Evolutionary conservation across 2,329 filamentous ascomycete species (phyloP).

Genomic region (Colletotrichum sojae): DNA sequence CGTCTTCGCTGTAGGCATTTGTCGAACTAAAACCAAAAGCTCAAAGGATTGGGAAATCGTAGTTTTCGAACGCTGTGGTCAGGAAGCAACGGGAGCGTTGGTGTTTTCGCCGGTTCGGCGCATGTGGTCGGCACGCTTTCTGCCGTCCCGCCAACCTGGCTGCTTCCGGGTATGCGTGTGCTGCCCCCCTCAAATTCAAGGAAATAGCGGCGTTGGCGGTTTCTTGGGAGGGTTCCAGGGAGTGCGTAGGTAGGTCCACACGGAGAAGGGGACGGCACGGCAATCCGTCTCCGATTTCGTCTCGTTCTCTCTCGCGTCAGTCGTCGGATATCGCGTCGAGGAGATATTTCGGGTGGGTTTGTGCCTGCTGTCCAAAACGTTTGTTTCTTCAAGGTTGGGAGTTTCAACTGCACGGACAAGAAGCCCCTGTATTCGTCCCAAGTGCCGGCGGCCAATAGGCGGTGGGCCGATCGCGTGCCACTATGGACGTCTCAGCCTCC

Average conservation of each 20-base stretch:
- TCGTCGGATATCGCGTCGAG: constrained; percentile 19
- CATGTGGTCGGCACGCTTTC: constrained; percentile 27
- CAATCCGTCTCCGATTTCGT: constrained; percentile 8
- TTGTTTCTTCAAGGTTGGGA: constrained; percentile 32
- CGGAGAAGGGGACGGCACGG: neutral
- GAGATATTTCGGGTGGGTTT: constrained; percentile 11
- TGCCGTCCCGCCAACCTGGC: constrained; percentile 27
- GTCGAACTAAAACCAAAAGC: neutral
- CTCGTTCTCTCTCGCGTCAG: constrained; percentile 6
- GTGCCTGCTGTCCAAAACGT: constrained; percentile 24
- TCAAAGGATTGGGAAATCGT: constrained; percentile 3
- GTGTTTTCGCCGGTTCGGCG: constrained; percentile 28
- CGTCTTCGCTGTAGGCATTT: constrained; percentile 32
- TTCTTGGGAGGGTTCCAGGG: neutral
- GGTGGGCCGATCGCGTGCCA: constrained; percentile 31
- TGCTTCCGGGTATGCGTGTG: constrained; percentile 12
- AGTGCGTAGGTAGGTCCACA: neutral
- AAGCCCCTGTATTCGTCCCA: constrained; percentile 36
- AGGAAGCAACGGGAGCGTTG: constrained; percentile 2
- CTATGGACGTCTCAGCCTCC: constrained; percentile 23
- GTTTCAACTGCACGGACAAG: constrained; percentile 37
- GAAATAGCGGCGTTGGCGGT: constrained; percentile 11
- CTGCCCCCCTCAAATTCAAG: neutral
- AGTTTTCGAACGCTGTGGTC: constrained; percentile 8
- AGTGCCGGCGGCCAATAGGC: constrained; percentile 31